Evolutionary conservation across 1,284 basidiomycete species (phyloP).

Genomic region (Ceratobasidium sp.): DNA sequence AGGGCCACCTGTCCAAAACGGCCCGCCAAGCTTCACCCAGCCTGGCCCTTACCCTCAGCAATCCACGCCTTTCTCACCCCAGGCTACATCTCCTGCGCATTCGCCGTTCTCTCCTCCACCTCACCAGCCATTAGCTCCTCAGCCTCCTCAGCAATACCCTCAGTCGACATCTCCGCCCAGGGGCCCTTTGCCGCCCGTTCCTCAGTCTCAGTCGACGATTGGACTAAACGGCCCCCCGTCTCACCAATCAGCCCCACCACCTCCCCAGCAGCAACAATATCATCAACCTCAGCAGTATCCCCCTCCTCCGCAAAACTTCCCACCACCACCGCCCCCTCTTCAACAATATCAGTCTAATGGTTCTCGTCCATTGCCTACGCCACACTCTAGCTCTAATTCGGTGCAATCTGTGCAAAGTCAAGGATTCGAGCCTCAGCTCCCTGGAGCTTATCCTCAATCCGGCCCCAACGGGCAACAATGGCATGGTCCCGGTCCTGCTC

Average conservation of each 20-base stretch:
- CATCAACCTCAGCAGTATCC: constrained; percentile 38
- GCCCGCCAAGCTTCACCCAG: constrained; percentile 8
- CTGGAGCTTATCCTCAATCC: constrained; percentile 46
- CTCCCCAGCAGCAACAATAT: constrained; percentile 34
- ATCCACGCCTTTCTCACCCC: constrained; percentile 35
- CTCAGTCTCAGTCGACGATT: constrained; percentile 26
- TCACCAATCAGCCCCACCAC: constrained; percentile 34
- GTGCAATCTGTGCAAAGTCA: constrained; percentile 43
- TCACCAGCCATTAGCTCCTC: constrained; percentile 45
- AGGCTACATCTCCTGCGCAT: constrained; percentile 38
- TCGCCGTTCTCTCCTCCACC: constrained; percentile 50
- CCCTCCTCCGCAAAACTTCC: constrained; percentile 52
- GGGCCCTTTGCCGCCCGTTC: constrained; percentile 19
- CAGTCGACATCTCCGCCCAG: constrained; percentile 33
- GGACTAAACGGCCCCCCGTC: constrained; percentile 21
- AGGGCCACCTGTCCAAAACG: constrained; percentile 33
- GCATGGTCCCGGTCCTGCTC: constrained; percentile 45
- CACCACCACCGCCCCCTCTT: constrained; percentile 46
- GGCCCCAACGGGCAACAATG: constrained; percentile 45
- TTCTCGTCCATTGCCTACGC: constrained; percentile 44
- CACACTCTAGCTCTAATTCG: constrained; percentile 23
- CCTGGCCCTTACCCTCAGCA: constrained; percentile 12
- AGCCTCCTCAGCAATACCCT: constrained; percentile 46
- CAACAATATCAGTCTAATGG: constrained; percentile 30
- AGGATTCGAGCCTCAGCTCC: constrained; percentile 43